These are phyloP conservation scores for Entomortierella beljakovae DNA, from an alignment of 192 early-diverging fungal genomes.

Conservation along the genomic window DNA sequence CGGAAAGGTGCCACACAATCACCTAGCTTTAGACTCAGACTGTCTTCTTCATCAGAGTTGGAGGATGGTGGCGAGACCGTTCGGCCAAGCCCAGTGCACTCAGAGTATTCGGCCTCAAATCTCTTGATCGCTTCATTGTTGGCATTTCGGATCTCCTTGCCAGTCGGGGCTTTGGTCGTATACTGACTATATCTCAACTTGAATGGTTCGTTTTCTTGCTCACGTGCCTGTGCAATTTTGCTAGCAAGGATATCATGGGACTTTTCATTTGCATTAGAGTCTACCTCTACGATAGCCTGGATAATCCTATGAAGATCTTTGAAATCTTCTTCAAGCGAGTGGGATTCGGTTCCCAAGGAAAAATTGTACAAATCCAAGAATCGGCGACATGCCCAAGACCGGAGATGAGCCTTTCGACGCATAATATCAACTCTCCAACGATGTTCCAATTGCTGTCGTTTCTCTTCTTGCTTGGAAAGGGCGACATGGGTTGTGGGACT, in stretches of 20 bases:
- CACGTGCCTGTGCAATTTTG: conserved; percentile 10
- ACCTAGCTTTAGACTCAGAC: not conserved
- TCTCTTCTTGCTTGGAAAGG: conserved; percentile 29
- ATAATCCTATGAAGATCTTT: conserved; percentile 34
- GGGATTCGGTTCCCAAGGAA: conserved; percentile 6
- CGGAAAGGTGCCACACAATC: conserved; percentile 13
- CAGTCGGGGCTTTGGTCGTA: conserved; percentile 28
- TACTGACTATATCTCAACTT: conserved; percentile 28
- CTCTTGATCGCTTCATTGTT: conserved; percentile 10
- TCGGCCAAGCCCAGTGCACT: not conserved
- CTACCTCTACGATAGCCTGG: conserved; percentile 21
- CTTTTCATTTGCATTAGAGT: conserved; percentile 16
- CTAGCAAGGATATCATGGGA: conserved; percentile 27
- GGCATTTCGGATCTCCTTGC: conserved; percentile 18
- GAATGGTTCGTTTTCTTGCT: conserved; percentile 19
- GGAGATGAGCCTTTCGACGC: conserved; percentile 27
- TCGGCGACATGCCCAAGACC: conserved; percentile 27
- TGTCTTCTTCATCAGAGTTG: not conserved
- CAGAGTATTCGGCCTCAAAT: conserved; percentile 12
- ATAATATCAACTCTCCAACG: conserved; percentile 38
- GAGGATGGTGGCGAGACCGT: not conserved
- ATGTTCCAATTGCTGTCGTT: conserved; percentile 18
- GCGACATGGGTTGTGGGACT: not conserved
- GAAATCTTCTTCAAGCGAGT: conserved; percentile 24
- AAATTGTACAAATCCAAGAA: conserved; percentile 39